A percentile compares a stretch with the other conserved stretches of the same genome.
phyloP scores from a whole-genome alignment of 2,329 filamentous ascomycete species.

The Pezizomycotina sp. region DNA sequence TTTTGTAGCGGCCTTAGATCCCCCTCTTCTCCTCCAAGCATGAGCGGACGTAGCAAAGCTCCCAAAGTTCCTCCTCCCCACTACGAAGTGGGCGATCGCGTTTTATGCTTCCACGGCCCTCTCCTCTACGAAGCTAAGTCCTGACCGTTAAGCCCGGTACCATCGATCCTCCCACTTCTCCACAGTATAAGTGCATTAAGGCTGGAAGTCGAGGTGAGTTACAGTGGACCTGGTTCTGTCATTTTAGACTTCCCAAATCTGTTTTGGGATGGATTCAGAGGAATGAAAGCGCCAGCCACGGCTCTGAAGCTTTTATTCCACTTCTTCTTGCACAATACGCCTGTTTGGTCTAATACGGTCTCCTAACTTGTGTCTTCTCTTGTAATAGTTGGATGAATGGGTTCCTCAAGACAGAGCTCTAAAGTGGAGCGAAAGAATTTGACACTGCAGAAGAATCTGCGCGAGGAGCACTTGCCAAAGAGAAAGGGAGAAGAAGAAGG shows the following conservation, averaged over 20 bases:
- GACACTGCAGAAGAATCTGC: slow-evolving; percentile 46
- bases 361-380: too few species aligned
- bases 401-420: slow-evolving; percentile 82
- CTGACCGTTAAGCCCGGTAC: too few species aligned
- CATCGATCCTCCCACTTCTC: too few species aligned
- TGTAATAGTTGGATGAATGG: slow-evolving; percentile 85
- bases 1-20: too few species aligned
- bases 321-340: background rate
- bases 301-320: background rate
- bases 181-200: too few species aligned
- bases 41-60: too few species aligned
- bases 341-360: background rate
- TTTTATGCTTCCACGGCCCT: slow-evolving; percentile 93
- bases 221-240: too few species aligned
- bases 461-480: slow-evolving; percentile 27
- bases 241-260: too few species aligned
- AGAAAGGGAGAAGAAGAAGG: slow-evolving; percentile 24
- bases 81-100: slow-evolving; percentile 66
- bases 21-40: too few species aligned
- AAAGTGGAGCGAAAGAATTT: slow-evolving; percentile 79
- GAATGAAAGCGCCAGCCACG: too few species aligned
- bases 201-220: slow-evolving; percentile 76
- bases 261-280: too few species aligned
- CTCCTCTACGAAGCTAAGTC: slow-evolving; percentile 92
- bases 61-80: slow-evolving; percentile 34